Percentiles rank a stretch among this genome's conserved stretches.
Conservation (phyloP, 352 stramenopile species). For the Pythium oligandrum region DNA sequence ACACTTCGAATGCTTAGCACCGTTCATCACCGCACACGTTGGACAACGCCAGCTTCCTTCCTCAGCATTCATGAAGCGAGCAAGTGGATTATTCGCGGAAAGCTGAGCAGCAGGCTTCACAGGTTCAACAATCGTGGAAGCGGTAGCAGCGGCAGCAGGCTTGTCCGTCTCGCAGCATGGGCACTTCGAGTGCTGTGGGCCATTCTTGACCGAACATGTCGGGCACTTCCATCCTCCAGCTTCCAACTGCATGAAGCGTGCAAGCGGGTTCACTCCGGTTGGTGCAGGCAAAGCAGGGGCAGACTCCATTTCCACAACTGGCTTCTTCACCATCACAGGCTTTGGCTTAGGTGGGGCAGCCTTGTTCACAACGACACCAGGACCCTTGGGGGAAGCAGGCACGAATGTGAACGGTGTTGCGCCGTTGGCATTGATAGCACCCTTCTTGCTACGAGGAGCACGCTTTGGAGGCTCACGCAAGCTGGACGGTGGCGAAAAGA, state of each 20-base stretch:
- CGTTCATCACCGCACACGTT: slow-evolving; percentile 68
- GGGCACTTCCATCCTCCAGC: slow-evolving; percentile 76
- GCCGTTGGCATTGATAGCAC: slow-evolving; percentile 1
- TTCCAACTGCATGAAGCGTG: slow-evolving; percentile 27
- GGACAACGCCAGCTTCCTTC: slow-evolving; percentile 74
- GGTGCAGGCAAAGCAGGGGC: slow-evolving; percentile 11
- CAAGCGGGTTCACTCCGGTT: slow-evolving; percentile 18
- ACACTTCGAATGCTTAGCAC: slow-evolving; percentile 51
- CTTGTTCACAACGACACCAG: slow-evolving; percentile 34
- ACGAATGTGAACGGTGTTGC: slow-evolving; percentile 63
- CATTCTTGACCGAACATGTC: slow-evolving; percentile 71
- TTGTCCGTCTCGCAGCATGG: slow-evolving; percentile 70
- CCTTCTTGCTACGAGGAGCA: slow-evolving; percentile 17
- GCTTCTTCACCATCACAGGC: slow-evolving; percentile 32
- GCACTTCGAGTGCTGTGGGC: slow-evolving; percentile 51
- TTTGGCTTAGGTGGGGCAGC: slow-evolving; percentile 19
- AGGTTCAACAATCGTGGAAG: background rate
- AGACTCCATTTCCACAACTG: slow-evolving; percentile 9
- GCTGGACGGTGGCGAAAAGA: slow-evolving; percentile 56
- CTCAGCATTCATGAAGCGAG: slow-evolving; percentile 19
- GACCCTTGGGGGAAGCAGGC: slow-evolving; percentile 52
- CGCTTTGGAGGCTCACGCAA: slow-evolving; percentile 60
- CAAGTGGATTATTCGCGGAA: slow-evolving; percentile 15
- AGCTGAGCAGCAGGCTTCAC: background rate
- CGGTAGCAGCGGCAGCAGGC: slow-evolving; percentile 11